Percentiles rank a stretch among this genome's conserved stretches.
Conservation (phyloP, 345 rosid species). For the Mangifera indica region DNA sequence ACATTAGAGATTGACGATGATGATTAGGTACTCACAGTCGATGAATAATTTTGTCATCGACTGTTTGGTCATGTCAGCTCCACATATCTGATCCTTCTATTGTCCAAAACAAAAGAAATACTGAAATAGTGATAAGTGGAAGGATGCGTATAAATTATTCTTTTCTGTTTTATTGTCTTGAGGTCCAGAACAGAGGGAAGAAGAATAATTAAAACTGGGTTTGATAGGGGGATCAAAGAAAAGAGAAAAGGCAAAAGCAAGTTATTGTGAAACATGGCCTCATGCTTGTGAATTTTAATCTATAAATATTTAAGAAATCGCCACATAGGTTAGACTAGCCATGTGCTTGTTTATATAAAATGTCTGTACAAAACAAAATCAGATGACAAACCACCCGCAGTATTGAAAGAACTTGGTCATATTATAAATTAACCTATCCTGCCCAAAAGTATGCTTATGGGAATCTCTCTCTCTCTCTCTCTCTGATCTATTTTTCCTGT, state of each 20-base stretch:
- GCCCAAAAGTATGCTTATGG: conserved; percentile 14
- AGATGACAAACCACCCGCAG: conserved; percentile 19
- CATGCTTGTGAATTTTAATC: conserved; percentile 23
- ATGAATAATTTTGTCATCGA: conserved; percentile 24
- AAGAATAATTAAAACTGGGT: conserved; percentile 17
- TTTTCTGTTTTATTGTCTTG: conserved; percentile 24
- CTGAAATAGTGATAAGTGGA: conserved; percentile 16
- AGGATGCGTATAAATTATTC: conserved; percentile 19
- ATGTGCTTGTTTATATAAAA: conserved; percentile 29
- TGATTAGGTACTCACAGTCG: conserved; percentile 8
- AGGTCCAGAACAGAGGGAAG: conserved; percentile 23
- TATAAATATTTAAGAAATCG: conserved; percentile 1
- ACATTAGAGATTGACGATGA: background rate
- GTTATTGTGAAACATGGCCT: conserved; percentile 37
- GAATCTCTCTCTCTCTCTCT: conserved; percentile 29
- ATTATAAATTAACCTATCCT: conserved; percentile 12
- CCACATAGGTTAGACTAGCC: conserved; percentile 16
- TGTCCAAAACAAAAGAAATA: conserved; percentile 5
- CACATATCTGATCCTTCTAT: conserved; percentile 23
- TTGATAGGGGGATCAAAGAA: background rate
- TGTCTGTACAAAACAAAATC: background rate
- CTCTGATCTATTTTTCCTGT: background rate
- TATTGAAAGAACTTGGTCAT: background rate
- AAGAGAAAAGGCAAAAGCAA: conserved; percentile 24
- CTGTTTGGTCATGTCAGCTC: conserved; percentile 22